Evolutionary conservation across 345 rosid species (phyloP), one percentile per base, ranked within the genome.

Genomic region (Populus deltoides): DNA sequence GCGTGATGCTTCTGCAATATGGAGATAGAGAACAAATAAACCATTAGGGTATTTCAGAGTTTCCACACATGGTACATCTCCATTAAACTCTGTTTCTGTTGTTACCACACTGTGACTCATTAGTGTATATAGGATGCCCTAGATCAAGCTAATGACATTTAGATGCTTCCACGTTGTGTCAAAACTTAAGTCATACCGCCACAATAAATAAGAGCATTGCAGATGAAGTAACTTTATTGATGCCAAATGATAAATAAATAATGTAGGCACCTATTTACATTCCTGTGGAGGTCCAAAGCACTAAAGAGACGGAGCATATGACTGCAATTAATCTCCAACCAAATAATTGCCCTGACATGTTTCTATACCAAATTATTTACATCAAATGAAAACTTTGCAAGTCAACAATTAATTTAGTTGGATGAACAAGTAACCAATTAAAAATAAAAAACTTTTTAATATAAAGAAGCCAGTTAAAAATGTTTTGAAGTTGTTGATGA

Each of bases 1-100:
- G 84, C 92, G 92, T 25, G 92, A 83, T 41, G 88, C 85, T 86
- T 84, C 99, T 97, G 95, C 57, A 73, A 75, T 71, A 39, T 79
- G 39, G 75, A 72, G 59, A 33, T 71, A 67, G 67, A 25, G 49
- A 43, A 51, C 16, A 29, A 62, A 35, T 17, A 22, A 24, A 55
- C 36, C 61, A n/a, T 29, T 35, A 3, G 62, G 25, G 59, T 18
- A 17, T 77, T 24, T 36, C 24, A 57, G 22, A 76, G 38, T 35
- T 67, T 31, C 9, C 29, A 66, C 29, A 5, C 7, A 65, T 8
- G n/a, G 27, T 71, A 31, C 57, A 47, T 71, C 57, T 47, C 24
- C 22, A n/a, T 33, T 18, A n/a, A 73, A 36, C 35, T 73, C 66
- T 57, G 16, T 29, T 38, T 13, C 22, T 31, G 1, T 6, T 67